Percentiles rank a stretch among this genome's conserved stretches.
phyloP scores from a whole-genome alignment of 129 eudicot genomes.

The Cynara cardunculus region DNA sequence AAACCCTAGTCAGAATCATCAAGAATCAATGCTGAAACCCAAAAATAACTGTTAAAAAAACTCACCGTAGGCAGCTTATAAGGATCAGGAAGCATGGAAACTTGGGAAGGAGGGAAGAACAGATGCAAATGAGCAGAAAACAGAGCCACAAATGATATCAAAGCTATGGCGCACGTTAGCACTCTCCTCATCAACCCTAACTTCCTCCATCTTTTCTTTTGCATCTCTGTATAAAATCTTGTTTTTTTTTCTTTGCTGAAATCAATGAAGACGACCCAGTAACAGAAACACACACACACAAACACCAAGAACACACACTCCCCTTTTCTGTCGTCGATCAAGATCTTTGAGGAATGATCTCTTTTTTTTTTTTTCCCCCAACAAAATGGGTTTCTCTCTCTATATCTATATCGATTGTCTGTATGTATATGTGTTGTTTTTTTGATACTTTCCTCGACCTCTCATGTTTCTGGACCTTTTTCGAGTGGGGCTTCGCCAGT shows the following conservation, averaged over 20 bases:
- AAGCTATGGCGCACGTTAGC: conserved; percentile 67
- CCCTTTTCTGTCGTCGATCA: conserved; percentile 20
- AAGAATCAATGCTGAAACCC: background rate
- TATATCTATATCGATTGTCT: background rate
- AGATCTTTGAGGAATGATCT: conserved; percentile 36
- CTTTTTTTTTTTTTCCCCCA: background rate
- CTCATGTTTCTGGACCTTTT: conserved; percentile 14
- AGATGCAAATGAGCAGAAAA: conserved; percentile 62
- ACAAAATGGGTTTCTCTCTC: conserved; percentile 19
- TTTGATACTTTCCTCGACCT: conserved; percentile 15
- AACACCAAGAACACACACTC: conserved; percentile 14
- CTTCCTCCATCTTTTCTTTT: conserved; percentile 54
- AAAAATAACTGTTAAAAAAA: background rate
- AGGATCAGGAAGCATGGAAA: conserved; percentile 59
- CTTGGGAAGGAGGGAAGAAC: conserved; percentile 50
- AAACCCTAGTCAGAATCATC: conserved; percentile 34
- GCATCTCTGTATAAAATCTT: conserved; percentile 31
- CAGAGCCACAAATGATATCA: conserved; percentile 57
- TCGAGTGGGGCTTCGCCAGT: background rate
- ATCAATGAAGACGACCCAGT: conserved; percentile 2
- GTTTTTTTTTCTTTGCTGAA: background rate
- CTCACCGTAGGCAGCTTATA: conserved; percentile 56
- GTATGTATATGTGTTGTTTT: background rate
- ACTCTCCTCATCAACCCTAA: conserved; percentile 56
- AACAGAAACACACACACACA: background rate